These are phyloP conservation scores for Lachancea nothofagi DNA, from an alignment of 805 yeast genomes.

Conservation along the genomic window DNA sequence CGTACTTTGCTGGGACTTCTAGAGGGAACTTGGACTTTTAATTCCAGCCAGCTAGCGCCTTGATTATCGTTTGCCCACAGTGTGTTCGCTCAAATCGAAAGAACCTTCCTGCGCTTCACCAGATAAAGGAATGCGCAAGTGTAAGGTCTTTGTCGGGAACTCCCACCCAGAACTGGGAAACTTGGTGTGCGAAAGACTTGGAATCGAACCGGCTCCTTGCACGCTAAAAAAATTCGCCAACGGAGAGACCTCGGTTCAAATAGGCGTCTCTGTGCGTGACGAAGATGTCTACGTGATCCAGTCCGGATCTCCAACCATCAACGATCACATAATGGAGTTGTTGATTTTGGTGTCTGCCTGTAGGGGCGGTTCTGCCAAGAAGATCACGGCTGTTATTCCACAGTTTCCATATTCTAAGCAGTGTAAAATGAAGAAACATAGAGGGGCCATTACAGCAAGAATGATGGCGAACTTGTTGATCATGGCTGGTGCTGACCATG, in stretches of 20 bases:
- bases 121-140: conserved; percentile 70
- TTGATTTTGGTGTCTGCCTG: conserved; percentile 91
- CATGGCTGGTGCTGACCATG: conserved; percentile 99
- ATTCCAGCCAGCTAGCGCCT: too few relatives aligned
- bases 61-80: background rate
- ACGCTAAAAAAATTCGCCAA: conserved; percentile 88
- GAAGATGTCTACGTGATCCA: conserved; percentile 94
- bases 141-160: conserved; percentile 92
- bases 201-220: conserved; percentile 91
- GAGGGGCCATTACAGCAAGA: conserved; percentile 98
- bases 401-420: conserved; percentile 97
- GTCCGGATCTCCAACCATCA: conserved; percentile 78
- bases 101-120: background rate
- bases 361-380: conserved; percentile 96
- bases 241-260: conserved; percentile 95
- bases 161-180: conserved; percentile 94
- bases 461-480: conserved; percentile 92
- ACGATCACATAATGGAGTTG: conserved; percentile 95
- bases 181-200: conserved; percentile 82
- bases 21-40: too few relatives aligned
- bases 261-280: conserved; percentile 91
- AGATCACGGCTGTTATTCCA: conserved; percentile 93
- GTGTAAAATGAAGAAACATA: conserved; percentile 95
- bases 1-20: too few relatives aligned
- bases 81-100: background rate